A percentile compares a stretch with the other conserved stretches of the same genome.
Conservation (phyloP, 1,139 yeast species). For the Hemisphaericaspora lyxosophila region DNA sequence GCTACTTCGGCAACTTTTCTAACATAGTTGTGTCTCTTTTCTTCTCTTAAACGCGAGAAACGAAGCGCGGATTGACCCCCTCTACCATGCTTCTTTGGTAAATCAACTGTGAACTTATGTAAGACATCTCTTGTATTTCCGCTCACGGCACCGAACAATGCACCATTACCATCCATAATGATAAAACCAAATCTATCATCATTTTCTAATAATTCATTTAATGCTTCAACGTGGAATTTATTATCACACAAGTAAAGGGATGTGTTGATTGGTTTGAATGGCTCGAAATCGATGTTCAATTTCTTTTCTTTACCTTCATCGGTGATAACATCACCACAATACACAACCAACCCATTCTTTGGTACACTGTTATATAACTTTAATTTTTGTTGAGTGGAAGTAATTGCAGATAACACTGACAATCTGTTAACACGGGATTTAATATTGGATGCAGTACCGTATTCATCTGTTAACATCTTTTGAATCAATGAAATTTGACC, state of each 20-base stretch:
- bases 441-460: conserved; percentile 97
- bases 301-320: conserved; percentile 97
- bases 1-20: conserved; percentile 98
- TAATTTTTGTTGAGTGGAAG: conserved; percentile 94
- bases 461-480: conserved; percentile 95
- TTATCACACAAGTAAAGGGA: conserved; percentile 94
- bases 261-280: conserved; percentile 97
- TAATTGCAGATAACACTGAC: conserved; percentile 93
- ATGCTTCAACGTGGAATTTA: conserved; percentile 96
- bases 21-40: conserved; percentile 96
- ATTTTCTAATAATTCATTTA: conserved; percentile 87
- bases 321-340: conserved; percentile 97
- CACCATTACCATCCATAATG: conserved; percentile 99
- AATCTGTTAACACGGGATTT: conserved; percentile 95
- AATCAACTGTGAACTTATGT: conserved; percentile 94
- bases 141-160: conserved; percentile 90
- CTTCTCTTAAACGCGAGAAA: conserved; percentile 98
- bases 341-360: conserved; percentile 88
- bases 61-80: conserved; percentile 99
- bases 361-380: conserved; percentile 89
- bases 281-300: conserved; percentile 92
- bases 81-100: conserved; percentile 99
- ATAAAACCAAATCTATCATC: conserved; percentile 97
- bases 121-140: conserved; percentile 96
- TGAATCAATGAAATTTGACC: conserved; percentile 87